These are phyloP conservation scores for Datisca glomerata DNA, from an alignment of 306 rosid species.

Conservation along the genomic window DNA sequence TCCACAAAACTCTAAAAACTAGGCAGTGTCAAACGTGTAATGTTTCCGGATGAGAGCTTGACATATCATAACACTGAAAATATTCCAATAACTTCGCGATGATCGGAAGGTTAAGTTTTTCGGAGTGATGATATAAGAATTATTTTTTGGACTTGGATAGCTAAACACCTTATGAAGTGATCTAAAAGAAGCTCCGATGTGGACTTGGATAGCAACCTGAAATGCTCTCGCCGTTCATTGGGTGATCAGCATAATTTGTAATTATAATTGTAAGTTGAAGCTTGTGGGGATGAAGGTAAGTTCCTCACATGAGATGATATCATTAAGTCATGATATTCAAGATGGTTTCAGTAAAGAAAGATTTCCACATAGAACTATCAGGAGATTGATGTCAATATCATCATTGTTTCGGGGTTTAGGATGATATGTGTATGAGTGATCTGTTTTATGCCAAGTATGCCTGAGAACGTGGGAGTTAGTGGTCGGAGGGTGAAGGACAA, in stretches of 20 bases:
- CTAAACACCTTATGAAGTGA: slow-evolving; percentile 73
- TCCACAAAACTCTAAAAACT: slow-evolving; percentile 31
- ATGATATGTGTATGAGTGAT: no score
- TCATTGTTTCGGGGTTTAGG: slow-evolving; percentile 59
- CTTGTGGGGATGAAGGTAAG: slow-evolving; percentile 45
- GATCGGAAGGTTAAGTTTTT: slow-evolving; percentile 28
- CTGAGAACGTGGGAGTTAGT: no score
- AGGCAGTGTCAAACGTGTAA: slow-evolving; percentile 29
- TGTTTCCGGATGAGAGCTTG: slow-evolving; percentile 17
- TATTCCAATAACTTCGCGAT: slow-evolving; percentile 70
- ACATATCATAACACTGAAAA: slow-evolving; percentile 36
- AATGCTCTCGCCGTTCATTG: slow-evolving; percentile 42
- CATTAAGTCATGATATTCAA: slow-evolving; percentile 78
- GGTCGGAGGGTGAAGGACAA: no score
- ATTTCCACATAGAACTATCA: slow-evolving; percentile 71
- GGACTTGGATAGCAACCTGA: slow-evolving; percentile 65
- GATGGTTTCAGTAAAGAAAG: slow-evolving; percentile 62
- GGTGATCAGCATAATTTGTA: slow-evolving; percentile 42
- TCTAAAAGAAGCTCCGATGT: slow-evolving; percentile 44
- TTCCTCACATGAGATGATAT: slow-evolving; percentile 69
- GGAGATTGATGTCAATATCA: slow-evolving; percentile 76
- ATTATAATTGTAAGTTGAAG: slow-evolving; percentile 27
- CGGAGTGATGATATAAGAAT: slow-evolving; percentile 28
- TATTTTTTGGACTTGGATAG: slow-evolving; percentile 50
- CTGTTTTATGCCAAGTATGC: no score